A percentile compares a stretch with the other conserved stretches of the same genome.
phyloP scores from a whole-genome alignment of 345 rosid species.

The Eucalyptus grandis region DNA sequence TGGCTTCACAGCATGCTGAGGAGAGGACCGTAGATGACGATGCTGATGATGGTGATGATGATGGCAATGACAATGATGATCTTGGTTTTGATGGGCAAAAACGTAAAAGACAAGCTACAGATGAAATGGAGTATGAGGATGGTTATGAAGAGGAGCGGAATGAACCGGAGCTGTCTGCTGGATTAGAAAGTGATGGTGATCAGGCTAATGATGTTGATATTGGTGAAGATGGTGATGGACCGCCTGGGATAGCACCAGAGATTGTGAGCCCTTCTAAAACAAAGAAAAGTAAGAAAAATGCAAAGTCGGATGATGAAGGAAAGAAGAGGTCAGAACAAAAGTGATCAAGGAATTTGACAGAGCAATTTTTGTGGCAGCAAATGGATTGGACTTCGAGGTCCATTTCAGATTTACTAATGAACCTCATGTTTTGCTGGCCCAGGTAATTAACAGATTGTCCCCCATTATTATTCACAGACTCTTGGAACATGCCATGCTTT shows the following conservation, averaged over 20 bases:
- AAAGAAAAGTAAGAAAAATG: slow-evolving; percentile 14
- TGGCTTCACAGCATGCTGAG: slow-evolving; percentile 6
- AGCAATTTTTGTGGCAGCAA: slow-evolving; percentile 22
- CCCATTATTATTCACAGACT: not conserved
- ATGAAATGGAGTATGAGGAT: slow-evolving; percentile 82
- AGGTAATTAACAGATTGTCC: slow-evolving; percentile 35
- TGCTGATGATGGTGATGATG: slow-evolving; percentile 21
- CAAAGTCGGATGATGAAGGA: slow-evolving; percentile 9
- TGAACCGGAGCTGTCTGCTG: slow-evolving; percentile 8
- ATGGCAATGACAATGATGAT: slow-evolving; percentile 53
- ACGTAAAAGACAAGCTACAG: slow-evolving; percentile 33
- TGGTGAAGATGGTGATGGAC: not conserved
- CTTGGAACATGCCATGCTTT: not conserved
- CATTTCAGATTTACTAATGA: slow-evolving; percentile 58
- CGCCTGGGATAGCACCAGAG: not conserved
- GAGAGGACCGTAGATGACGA: slow-evolving; percentile 22
- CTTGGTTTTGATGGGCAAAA: slow-evolving; percentile 79
- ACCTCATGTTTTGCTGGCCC: slow-evolving; percentile 78
- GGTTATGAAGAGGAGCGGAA: slow-evolving; percentile 31
- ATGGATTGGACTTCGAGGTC: slow-evolving; percentile 48
- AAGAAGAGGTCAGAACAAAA: slow-evolving; percentile 11
- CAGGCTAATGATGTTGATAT: slow-evolving; percentile 9
- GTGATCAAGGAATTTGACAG: slow-evolving; percentile 24
- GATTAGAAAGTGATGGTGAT: slow-evolving; percentile 21
- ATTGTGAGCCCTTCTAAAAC: not conserved